These are phyloP conservation scores for Leavenworthia alabamica DNA, from an alignment of 345 rosid species.

Conservation along the genomic window DNA sequence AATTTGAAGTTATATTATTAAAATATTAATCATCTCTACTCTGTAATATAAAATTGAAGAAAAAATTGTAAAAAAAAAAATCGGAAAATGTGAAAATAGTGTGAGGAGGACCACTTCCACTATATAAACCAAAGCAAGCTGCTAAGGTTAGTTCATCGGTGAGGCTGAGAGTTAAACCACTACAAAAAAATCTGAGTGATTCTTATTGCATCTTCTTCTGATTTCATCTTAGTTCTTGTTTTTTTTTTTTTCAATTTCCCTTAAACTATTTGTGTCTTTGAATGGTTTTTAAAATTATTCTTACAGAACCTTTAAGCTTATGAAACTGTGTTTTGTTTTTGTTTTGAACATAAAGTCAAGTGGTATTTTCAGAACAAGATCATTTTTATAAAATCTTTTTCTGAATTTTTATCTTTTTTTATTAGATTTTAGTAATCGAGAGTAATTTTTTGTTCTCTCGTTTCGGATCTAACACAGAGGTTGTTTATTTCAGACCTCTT, in stretches of 20 bases:
- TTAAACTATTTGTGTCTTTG: constrained; percentile 20
- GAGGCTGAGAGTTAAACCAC: constrained; percentile 31
- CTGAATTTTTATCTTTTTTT: background rate
- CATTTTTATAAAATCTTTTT: background rate
- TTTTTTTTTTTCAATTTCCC: background rate
- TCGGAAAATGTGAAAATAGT: constrained; percentile 5
- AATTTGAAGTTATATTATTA: background rate
- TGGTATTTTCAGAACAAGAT: constrained; percentile 88
- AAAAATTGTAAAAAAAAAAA: background rate
- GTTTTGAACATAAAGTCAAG: constrained; percentile 42
- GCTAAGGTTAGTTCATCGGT: constrained; percentile 1
- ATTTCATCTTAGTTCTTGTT: background rate
- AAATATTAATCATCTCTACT: background rate
- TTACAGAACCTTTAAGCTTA: constrained; percentile 59
- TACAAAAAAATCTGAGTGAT: constrained; percentile 21
- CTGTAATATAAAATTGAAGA: background rate
- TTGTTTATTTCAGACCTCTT: constrained; percentile 69
- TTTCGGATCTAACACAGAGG: constrained; percentile 37
- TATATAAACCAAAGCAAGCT: constrained; percentile 38
- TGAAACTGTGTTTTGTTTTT: constrained; percentile 22
- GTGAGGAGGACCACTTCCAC: constrained; percentile 9
- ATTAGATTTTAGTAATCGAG: constrained; percentile 36
- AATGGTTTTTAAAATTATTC: background rate
- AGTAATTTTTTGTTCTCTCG: constrained; percentile 60
- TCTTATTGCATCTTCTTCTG: background rate